These are phyloP conservation scores for Euphrasia confusa DNA, from an alignment of 257 asterid species.

Conservation along the genomic window DNA sequence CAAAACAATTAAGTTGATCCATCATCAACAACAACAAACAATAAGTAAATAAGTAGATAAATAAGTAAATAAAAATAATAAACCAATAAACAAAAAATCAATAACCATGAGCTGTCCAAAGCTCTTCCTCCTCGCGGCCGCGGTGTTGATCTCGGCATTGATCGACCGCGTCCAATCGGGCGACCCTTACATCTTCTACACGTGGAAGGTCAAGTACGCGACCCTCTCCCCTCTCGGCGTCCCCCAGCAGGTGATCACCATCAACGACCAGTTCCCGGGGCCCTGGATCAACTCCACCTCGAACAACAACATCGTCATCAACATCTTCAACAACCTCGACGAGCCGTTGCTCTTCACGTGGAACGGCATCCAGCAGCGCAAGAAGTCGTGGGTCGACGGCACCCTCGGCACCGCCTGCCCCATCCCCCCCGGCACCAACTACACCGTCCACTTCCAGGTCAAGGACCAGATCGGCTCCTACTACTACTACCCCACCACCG, in stretches of 20 bases:
- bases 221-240: slow-evolving; percentile 42
- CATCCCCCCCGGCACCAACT: slow-evolving; percentile 42
- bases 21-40: neutral
- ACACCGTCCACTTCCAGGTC: slow-evolving; percentile 44
- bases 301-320: slow-evolving; percentile 50
- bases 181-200: slow-evolving; percentile 49
- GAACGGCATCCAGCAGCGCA: slow-evolving; percentile 57
- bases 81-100: neutral
- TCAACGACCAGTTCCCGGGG: slow-evolving; percentile 55
- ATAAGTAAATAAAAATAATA: neutral
- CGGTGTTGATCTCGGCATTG: neutral
- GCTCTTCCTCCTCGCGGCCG: neutral
- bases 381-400: slow-evolving; percentile 61
- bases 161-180: slow-evolving; percentile 27
- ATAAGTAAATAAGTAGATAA: too few relatives aligned
- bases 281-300: slow-evolving; percentile 54
- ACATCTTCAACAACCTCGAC: slow-evolving; percentile 48
- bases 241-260: slow-evolving; percentile 41
- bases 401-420: slow-evolving; percentile 48
- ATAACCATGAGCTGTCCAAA: slow-evolving; percentile 21
- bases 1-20: too few relatives aligned
- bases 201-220: slow-evolving; percentile 51
- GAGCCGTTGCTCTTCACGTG: slow-evolving; percentile 58
- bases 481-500: slow-evolving; percentile 54
- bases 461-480: slow-evolving; percentile 57